Percentiles rank a stretch among this genome's conserved stretches.
phyloP scores from a whole-genome alignment of 2,329 filamentous ascomycete genomes.

The Colletotrichum acutatum region DNA sequence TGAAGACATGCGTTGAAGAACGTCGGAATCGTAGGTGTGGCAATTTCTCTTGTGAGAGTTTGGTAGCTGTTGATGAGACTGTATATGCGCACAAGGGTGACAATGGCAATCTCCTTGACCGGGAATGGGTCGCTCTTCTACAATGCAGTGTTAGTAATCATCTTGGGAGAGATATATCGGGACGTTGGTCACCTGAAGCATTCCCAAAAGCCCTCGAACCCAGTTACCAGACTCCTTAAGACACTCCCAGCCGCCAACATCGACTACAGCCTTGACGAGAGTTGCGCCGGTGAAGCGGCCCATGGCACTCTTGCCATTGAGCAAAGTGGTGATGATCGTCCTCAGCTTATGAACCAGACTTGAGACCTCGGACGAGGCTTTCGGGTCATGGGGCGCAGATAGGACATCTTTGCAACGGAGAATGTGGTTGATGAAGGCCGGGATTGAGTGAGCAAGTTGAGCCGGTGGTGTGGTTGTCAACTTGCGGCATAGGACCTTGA shows the following conservation, averaged over 20 bases:
- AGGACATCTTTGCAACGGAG: slow-evolving; percentile 69
- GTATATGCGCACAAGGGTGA: slow-evolving; percentile 86
- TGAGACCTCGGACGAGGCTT: slow-evolving; percentile 69
- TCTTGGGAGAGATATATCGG: slow-evolving; percentile 26
- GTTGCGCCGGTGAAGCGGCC: slow-evolving; percentile 83
- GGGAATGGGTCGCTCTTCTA: slow-evolving; percentile 82
- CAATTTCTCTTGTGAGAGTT: slow-evolving; percentile 87
- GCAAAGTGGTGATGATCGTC: slow-evolving; percentile 78
- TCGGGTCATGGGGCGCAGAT: slow-evolving; percentile 70
- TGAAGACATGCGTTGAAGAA: slow-evolving; percentile 81
- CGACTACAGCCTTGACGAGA: slow-evolving; percentile 82
- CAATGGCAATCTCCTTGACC: slow-evolving; percentile 80
- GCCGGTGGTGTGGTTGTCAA: slow-evolving; percentile 77
- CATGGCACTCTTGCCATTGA: slow-evolving; percentile 80
- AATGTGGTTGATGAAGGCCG: slow-evolving; percentile 73
- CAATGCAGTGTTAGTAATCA: slow-evolving; percentile 38
- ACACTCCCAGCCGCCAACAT: slow-evolving; percentile 86
- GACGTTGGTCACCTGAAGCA: slow-evolving; percentile 70
- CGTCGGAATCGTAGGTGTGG: slow-evolving; percentile 80
- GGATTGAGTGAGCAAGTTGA: slow-evolving; percentile 79
- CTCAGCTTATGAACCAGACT: slow-evolving; percentile 85
- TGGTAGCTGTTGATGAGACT: slow-evolving; percentile 83
- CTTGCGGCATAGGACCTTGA: slow-evolving; percentile 74
- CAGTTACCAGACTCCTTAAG: slow-evolving; percentile 79
- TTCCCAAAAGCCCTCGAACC: slow-evolving; percentile 79